A percentile compares a stretch with the other conserved stretches of the same genome.
These are phyloP conservation scores for Erythrophleum ivorense DNA, from an alignment of 331 rosid species.

Conservation along the genomic window DNA sequence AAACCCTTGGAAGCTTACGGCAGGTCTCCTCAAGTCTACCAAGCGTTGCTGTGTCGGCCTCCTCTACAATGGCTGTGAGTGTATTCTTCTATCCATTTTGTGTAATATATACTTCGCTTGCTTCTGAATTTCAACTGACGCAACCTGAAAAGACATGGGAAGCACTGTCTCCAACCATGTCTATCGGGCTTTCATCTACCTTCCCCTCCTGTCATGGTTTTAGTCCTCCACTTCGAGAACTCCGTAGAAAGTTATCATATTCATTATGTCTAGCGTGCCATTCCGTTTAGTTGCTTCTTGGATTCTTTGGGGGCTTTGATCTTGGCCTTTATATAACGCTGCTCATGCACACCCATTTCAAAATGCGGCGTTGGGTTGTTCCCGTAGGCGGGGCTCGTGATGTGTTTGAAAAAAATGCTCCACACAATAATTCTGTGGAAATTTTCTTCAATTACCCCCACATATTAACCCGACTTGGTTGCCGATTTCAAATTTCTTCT, in stretches of 20 bases:
- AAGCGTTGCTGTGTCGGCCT: not conserved
- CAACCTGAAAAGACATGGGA: not conserved
- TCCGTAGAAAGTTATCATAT: not conserved
- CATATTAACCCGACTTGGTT: not conserved
- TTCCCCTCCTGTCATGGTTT: no score
- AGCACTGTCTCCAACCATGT: not conserved
- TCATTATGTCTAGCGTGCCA: not conserved
- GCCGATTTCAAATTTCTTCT: not conserved
- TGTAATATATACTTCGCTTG: not conserved
- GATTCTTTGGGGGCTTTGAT: not conserved
- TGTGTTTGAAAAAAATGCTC: slow-evolving; percentile 5
- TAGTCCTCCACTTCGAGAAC: not conserved
- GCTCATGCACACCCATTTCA: not conserved
- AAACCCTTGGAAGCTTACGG: not conserved
- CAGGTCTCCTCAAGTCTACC: not conserved
- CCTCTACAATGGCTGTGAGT: slow-evolving; percentile 52
- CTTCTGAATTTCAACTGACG: not conserved
- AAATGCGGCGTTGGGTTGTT: not conserved
- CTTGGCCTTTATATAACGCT: not conserved
- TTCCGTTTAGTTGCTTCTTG: not conserved
- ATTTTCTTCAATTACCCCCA: not conserved
- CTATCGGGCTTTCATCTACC: no score
- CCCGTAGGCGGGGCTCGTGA: not conserved
- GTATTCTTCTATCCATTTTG: not conserved
- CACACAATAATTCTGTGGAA: not conserved